These are phyloP conservation scores for Castanea crenata DNA, from an alignment of 306 rosid genomes.

Conservation along the genomic window DNA sequence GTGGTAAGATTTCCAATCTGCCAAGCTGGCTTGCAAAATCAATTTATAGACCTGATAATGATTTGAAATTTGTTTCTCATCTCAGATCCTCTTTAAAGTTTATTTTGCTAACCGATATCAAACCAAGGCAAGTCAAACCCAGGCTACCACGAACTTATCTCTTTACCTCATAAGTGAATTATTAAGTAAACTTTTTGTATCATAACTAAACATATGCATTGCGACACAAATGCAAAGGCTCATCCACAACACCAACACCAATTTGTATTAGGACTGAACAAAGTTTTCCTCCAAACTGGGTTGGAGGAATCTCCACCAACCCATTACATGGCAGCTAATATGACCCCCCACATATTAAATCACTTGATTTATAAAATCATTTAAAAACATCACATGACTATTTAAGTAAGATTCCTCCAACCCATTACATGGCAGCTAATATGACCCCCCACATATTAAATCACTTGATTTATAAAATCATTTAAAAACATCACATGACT, in stretches of 20 bases:
- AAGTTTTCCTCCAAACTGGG: too few species aligned
- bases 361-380: too few species aligned
- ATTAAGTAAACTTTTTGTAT: neutral
- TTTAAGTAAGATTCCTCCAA: too few species aligned
- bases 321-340: too few species aligned
- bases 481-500: too few species aligned
- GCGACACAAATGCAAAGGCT: neutral
- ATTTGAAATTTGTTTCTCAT: neutral
- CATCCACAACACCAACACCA: neutral
- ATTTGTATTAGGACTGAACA: neutral
- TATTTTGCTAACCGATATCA: neutral
- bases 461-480: too few species aligned
- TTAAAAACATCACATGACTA: too few species aligned
- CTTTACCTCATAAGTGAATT: neutral
- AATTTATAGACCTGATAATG: neutral
- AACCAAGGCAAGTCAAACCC: neutral
- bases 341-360: too few species aligned
- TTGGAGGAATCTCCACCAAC: too few species aligned
- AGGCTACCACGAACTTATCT: neutral
- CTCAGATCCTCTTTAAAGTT: neutral
- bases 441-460: too few species aligned
- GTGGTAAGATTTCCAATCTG: conserved; percentile 1
- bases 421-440: too few species aligned
- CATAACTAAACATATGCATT: neutral
- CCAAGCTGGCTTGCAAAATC: neutral